phyloP scores from a whole-genome alignment of 176 grass and related monocot genomes.

The Miscanthus lutarioriparius region DNA sequence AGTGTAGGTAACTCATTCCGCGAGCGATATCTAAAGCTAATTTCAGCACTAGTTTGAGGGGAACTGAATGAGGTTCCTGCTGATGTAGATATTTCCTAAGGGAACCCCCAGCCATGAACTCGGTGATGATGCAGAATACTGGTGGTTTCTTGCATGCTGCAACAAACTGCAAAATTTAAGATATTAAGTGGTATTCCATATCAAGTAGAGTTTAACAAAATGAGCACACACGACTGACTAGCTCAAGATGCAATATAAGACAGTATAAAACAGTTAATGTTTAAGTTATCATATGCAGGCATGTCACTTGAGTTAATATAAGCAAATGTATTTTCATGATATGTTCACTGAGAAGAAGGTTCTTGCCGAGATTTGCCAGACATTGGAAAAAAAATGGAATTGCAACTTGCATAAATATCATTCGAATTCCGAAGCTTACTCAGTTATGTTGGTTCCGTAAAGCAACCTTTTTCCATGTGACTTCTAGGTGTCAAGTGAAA shows the following conservation, averaged over 20 bases:
- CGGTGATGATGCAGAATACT: slow-evolving; percentile 94
- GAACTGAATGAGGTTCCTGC: slow-evolving; percentile 81
- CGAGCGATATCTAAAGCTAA: slow-evolving; percentile 91
- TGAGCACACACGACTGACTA: not conserved
- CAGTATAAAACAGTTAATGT: not conserved
- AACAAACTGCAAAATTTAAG: slow-evolving; percentile 66
- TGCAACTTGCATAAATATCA: not conserved
- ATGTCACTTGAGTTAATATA: not conserved
- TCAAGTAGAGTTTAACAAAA: not conserved
- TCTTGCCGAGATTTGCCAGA: slow-evolving; percentile 1
- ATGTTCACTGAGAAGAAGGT: not conserved
- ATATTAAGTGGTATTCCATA: slow-evolving; percentile 10
- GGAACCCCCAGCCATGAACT: slow-evolving; percentile 96
- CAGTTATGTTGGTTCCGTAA: slow-evolving; percentile 15
- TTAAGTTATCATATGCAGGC: not conserved
- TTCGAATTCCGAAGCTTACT: slow-evolving; percentile 1
- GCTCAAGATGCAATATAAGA: not conserved
- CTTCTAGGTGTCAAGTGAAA: slow-evolving; percentile 27
- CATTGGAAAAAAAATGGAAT: not conserved
- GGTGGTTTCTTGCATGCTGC: slow-evolving; percentile 96
- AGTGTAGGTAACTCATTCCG: slow-evolving; percentile 95
- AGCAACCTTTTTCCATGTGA: slow-evolving; percentile 34
- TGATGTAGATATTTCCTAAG: slow-evolving; percentile 94
- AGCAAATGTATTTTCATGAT: not conserved
- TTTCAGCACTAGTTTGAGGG: slow-evolving; percentile 71